Evolutionary conservation across 129 eudicot species (phyloP), one percentile per base, ranked within the genome.

Genomic region (Flaveria linearis): DNA sequence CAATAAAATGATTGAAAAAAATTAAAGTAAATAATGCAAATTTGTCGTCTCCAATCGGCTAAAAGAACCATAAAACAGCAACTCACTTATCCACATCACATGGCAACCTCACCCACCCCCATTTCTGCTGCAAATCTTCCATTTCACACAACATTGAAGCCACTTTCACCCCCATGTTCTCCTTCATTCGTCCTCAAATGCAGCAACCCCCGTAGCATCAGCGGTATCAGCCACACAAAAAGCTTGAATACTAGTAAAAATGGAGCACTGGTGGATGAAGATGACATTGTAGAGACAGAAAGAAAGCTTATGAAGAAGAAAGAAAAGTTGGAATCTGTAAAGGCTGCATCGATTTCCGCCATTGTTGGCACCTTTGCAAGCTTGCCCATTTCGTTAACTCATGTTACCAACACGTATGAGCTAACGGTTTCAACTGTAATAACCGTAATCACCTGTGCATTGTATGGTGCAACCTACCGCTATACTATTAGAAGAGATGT

Each of bases 391-490:
- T 77, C 85, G 64, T 72, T 91, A 67, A 60, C 84, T 71, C 91
- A 83, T 18, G 73, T 57, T 33, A 76, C 80, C 56, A 67, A 33
- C 82, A 71, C 58, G 66, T 51, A 85, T 25, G 73, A 88, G 69
- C 84, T 95, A 25, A 72, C 84, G 18, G 80, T 91, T 53, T 95
- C 97, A 52, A 71, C 89, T 23, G 86, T 85, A 55, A 74, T 86
- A 73, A 82, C 86, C 72, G 80, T 91, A 18, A 73, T 81, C 50
- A 81, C 90, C 1, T 95, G 96, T 84, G 97, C 96, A 43, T 83
- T 95, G 68, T 95, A 86, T 75, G 99, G 99, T 18, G 95, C 85
- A 49, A 95, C 97, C 49, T 95, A 83, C 67, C 88, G 99, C 2
- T 91, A 95, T 84, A 90, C 85, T 22, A 73, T 91, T n/a, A 77